Percentiles rank a stretch among this genome's conserved stretches.
phyloP scores from a whole-genome alignment of 768 basidiomycete genomes.

The Tubosaeta sp. region DNA sequence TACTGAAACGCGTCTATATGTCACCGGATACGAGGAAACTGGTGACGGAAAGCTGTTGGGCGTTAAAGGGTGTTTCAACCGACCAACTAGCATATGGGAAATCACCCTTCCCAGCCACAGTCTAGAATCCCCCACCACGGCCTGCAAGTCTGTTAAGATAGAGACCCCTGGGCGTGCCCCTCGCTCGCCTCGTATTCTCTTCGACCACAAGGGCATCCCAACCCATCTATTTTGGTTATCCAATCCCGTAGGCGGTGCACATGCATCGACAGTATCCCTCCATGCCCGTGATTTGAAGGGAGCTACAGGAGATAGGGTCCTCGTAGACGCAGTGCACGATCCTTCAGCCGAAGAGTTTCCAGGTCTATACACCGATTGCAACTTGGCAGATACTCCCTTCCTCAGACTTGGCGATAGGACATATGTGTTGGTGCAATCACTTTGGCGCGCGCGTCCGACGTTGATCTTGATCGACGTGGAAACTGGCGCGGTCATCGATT shows the following conservation, averaged over 20 bases:
- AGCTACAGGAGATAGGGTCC: slow-evolving; percentile 9
- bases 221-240: slow-evolving; percentile 49
- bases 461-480: slow-evolving; percentile 43
- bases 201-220: slow-evolving; percentile 17
- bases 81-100: slow-evolving; percentile 54
- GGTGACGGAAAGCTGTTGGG: slow-evolving; percentile 57
- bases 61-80: slow-evolving; percentile 55
- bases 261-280: slow-evolving; percentile 51
- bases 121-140: slow-evolving; percentile 8
- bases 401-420: slow-evolving; percentile 21
- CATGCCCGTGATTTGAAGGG: slow-evolving; percentile 38
- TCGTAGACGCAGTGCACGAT: slow-evolving; percentile 43
- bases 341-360: slow-evolving; percentile 46
- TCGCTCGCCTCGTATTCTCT: slow-evolving; percentile 55
- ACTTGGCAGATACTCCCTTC: slow-evolving; percentile 42
- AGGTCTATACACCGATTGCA: slow-evolving; percentile 54
- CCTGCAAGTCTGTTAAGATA: slow-evolving; percentile 27
- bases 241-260: slow-evolving; percentile 52
- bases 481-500: slow-evolving; percentile 38
- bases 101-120: slow-evolving; percentile 29
- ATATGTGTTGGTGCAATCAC: slow-evolving; percentile 38
- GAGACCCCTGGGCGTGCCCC: slow-evolving; percentile 43
- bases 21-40: slow-evolving; percentile 59
- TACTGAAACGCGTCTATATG: slow-evolving; percentile 41
- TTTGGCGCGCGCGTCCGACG: slow-evolving; percentile 52